phyloP scores from a whole-genome alignment of 495 filamentous ascomycete genomes.

The Articulospora tetracladia region DNA sequence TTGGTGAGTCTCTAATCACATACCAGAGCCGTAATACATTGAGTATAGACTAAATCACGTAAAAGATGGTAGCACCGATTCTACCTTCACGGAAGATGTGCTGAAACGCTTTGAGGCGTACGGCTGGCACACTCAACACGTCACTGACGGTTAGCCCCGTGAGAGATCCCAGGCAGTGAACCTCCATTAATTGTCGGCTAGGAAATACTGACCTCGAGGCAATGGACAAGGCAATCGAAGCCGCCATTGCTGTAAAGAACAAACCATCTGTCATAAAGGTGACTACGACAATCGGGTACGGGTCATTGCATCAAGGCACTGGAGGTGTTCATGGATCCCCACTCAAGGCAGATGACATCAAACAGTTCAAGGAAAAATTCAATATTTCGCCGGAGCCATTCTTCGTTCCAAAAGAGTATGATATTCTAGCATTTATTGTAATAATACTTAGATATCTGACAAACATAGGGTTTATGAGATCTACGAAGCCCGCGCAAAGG shows the following conservation, averaged over 20 bases:
- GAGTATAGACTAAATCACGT: too few relatives aligned
- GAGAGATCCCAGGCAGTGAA: too few relatives aligned
- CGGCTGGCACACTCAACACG: slow-evolving; percentile 36
- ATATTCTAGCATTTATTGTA: too few relatives aligned
- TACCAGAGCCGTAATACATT: too few relatives aligned
- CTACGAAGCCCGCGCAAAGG: slow-evolving; percentile 44
- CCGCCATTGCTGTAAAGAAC: slow-evolving; percentile 36
- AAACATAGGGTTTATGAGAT: slow-evolving; percentile 48
- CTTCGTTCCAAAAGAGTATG: slow-evolving; percentile 39
- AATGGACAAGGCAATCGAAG: slow-evolving; percentile 44
- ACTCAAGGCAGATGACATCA: slow-evolving; percentile 40
- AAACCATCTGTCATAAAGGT: slow-evolving; percentile 59
- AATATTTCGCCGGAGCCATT: slow-evolving; percentile 43
- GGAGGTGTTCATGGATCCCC: slow-evolving; percentile 49
- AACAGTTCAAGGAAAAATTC: slow-evolving; percentile 42
- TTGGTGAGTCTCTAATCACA: slow-evolving; percentile 26
- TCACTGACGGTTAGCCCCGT: too few relatives aligned
- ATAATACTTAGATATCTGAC: too few relatives aligned
- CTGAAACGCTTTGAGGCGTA: slow-evolving; percentile 55
- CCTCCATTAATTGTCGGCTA: slow-evolving; percentile 51
- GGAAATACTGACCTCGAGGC: slow-evolving; percentile 47
- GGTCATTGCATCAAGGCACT: slow-evolving; percentile 44
- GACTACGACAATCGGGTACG: slow-evolving; percentile 52
- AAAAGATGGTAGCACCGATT: slow-evolving; percentile 53
- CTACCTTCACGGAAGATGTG: slow-evolving; percentile 53